Evolutionary conservation across 1,139 yeast species (phyloP), one percentile per base, ranked within the genome.

Genomic region (Kurtzmaniella quercitrusa): DNA sequence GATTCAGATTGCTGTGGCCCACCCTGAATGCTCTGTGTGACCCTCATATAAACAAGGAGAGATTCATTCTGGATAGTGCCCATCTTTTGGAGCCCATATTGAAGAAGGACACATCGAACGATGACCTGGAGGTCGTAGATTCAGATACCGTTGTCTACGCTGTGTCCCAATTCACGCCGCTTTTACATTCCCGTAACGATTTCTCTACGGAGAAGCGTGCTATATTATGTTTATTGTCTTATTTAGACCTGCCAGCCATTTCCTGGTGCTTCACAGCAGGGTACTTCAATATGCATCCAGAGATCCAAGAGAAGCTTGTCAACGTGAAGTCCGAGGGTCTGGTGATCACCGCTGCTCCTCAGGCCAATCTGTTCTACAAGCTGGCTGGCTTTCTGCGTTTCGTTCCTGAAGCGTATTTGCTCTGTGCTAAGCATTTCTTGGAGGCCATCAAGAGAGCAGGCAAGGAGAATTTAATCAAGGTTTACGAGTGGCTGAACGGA

Each of bases 191-290:
- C 0, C 82, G 82, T 47, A 70, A 72, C 42, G 77, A 73, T 49
- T 51, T 55, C 34, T 87, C 96, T 1, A 91, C 97, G 0, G 98
- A 91, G 57, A 82, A 85, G 53, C 85, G 85, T 3, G 80, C 85
- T 1, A 68, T 87, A 16, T 67, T 85, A 41, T 67, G 84, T 36
- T 62, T 85, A 7, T 68, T 86, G 41, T 74, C 88, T 3, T 75
- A 75, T 56, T 69, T 84, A 45, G 82, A 75, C 52, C 74, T 75
- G 46, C 73, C 79, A 3, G 59, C 67, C 21, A 76, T 82, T 42
- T 75, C 74, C 46, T 93, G 96, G 95, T 78, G 88, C 56, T 84
- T 93, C 55, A 94, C 98, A 0, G 97, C 98, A 0, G 99, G 99
- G 1, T 93, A 93, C 62, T 94, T 93, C 70, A 94, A 93, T 60